Evolutionary conservation across 192 early-diverging fungal species (phyloP).

Genomic region (Linnemannia exigua): DNA sequence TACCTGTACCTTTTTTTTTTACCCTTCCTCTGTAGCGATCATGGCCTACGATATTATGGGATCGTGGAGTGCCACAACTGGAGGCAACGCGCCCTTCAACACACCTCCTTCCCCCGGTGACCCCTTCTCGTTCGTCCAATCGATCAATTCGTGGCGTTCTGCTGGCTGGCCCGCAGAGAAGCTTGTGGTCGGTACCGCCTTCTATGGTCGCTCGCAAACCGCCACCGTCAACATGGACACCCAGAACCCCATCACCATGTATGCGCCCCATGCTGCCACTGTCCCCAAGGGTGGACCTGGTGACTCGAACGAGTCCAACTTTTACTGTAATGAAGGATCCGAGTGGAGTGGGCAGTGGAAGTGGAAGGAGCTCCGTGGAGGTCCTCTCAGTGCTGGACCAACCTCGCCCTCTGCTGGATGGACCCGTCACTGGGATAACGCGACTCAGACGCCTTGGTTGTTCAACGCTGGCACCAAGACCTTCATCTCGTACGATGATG

Average conservation of each 20-base stretch:
- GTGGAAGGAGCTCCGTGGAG: slow-evolving; percentile 72
- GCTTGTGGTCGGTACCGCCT: slow-evolving; percentile 70
- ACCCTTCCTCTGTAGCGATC: slow-evolving; percentile 6
- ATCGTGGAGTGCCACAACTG: slow-evolving; percentile 44
- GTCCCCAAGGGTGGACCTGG: slow-evolving; percentile 64
- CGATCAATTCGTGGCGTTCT: slow-evolving; percentile 66
- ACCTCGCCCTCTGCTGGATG: slow-evolving; percentile 60
- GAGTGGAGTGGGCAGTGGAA: slow-evolving; percentile 71
- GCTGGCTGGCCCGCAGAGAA: slow-evolving; percentile 71
- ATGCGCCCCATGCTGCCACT: slow-evolving; percentile 39
- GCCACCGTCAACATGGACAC: slow-evolving; percentile 30
- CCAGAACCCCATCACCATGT: slow-evolving; percentile 28
- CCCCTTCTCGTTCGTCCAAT: slow-evolving; percentile 61
- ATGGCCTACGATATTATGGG: slow-evolving; percentile 54
- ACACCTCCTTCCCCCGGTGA: slow-evolving; percentile 25
- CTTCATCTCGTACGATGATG: slow-evolving; percentile 85
- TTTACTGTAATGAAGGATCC: slow-evolving; percentile 62
- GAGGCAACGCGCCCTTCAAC: slow-evolving; percentile 63
- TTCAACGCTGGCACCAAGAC: slow-evolving; percentile 68
- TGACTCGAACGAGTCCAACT: slow-evolving; percentile 65
- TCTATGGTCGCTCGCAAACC: slow-evolving; percentile 68
- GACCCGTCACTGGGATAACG: slow-evolving; percentile 74
- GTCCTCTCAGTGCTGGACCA: slow-evolving; percentile 21
- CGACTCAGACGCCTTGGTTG: slow-evolving; percentile 80
- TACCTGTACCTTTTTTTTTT: background rate